Conservation (phyloP, 2,329 filamentous ascomycete species). For the Shiraia bambusicola region DNA sequence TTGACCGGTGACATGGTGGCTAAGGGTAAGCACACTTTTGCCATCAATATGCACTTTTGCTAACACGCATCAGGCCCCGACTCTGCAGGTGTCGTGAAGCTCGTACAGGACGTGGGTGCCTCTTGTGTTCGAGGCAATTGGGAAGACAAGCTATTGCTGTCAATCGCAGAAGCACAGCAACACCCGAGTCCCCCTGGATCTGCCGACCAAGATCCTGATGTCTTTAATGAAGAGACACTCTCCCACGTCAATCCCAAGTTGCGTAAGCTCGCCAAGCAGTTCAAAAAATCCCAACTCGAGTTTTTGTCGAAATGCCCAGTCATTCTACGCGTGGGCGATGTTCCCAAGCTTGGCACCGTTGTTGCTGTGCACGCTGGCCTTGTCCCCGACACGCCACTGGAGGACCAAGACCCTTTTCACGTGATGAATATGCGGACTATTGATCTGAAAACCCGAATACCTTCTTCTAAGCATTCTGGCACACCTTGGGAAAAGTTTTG, state of each 20-base stretch:
- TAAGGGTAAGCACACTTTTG: constrained; percentile 56
- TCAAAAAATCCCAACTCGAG: constrained; percentile 60
- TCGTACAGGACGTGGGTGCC: constrained; percentile 72
- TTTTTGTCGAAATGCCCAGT: constrained; percentile 74
- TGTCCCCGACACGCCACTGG: constrained; percentile 70
- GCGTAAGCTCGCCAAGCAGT: constrained; percentile 58
- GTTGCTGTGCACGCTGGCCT: constrained; percentile 84
- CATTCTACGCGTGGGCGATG: constrained; percentile 70
- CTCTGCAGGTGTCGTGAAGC: constrained; percentile 72
- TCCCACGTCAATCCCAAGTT: constrained; percentile 44
- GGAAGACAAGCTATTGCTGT: constrained; percentile 80
- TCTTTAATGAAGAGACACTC: constrained; percentile 33
- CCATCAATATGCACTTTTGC: background rate
- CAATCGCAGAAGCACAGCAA: constrained; percentile 51
- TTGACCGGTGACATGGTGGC: constrained; percentile 56
- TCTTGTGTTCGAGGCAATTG: constrained; percentile 89
- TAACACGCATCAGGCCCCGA: constrained; percentile 60
- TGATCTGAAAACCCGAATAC: constrained; percentile 61
- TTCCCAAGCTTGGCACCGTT: constrained; percentile 63
- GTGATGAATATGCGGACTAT: constrained; percentile 93
- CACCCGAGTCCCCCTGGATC: constrained; percentile 30
- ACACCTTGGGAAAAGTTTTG: constrained; percentile 68
- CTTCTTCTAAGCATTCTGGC: constrained; percentile 55
- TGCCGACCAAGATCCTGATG: constrained; percentile 29
- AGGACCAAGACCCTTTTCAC: constrained; percentile 72